Base-by-base conservation (phyloP, 257 asterid species). In the Apocynum venetum region DNA sequence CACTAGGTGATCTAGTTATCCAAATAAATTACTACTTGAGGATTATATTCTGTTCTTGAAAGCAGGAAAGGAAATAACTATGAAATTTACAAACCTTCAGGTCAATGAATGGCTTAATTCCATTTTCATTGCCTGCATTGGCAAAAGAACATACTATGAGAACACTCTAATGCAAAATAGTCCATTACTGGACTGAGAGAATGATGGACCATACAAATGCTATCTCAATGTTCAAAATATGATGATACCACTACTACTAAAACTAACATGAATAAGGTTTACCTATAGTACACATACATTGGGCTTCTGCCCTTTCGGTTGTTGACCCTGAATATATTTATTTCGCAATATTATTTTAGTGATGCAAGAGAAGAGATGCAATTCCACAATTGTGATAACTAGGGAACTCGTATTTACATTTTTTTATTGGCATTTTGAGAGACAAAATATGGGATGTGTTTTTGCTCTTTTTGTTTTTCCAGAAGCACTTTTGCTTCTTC, bases 51-150 rank as follows among this genome's bases (percentile, higher is more conserved):
- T 38, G 4, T 36, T 35, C 6, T 36, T 10, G 49, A 19, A 67
- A 41, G 35, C 35, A 17, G 49, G 41, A 67, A 35, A 67, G 76
- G 52, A 1, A 47, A 14, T 17, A 61, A 8, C 8, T 1, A 19
- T 31, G n/a, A 8, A 60, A 38, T 75, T 3, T 44, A 53, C 66
- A 65, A 75, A 86, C 88, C 90, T 84, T 80, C 43, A 82, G 80
- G 55, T 82, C 73, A 35, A 84, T 76, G 8, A 13, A 60, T 15
- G 85, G 85, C 73, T 80, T 25, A 20, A 56, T 78, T 19, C 88
- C 90, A 13, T 78, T 77, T 66, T 71, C 82, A 68, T 78, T 86
- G 11, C 88, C 90, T 86, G 80, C 85, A 80, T 43, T 19, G 57
- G 61, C 13, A 71, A 78, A 51, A 12, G 44, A 25, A 43, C 8